A percentile compares a stretch with the other conserved stretches of the same genome.
Conservation (phyloP, 2,329 filamentous ascomycete species). For the Alternaria infectoria region DNA sequence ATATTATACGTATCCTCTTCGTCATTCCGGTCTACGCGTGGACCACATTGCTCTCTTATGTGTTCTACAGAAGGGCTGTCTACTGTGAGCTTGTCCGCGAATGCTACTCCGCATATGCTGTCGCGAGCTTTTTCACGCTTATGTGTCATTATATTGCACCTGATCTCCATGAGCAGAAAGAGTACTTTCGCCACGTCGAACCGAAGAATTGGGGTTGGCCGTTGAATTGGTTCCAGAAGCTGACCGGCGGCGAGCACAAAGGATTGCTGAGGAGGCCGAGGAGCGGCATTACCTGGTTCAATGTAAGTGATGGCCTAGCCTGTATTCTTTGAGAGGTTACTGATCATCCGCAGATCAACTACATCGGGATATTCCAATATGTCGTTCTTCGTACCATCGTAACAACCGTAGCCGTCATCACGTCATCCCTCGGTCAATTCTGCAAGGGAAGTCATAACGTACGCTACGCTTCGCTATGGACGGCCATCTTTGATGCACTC, state of each 20-base stretch:
- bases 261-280: constrained; percentile 76
- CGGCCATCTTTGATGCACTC: constrained; percentile 71
- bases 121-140: constrained; percentile 84
- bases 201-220: constrained; percentile 79
- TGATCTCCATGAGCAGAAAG: constrained; percentile 79
- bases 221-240: constrained; percentile 71
- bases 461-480: constrained; percentile 84
- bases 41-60: constrained; percentile 74
- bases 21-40: constrained; percentile 85
- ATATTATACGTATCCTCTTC: constrained; percentile 85
- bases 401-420: constrained; percentile 77
- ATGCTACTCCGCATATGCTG: constrained; percentile 89
- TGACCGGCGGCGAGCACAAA: constrained; percentile 68
- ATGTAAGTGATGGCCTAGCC: constrained; percentile 55
- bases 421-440: constrained; percentile 72
- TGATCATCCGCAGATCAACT: constrained; percentile 64
- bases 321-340: constrained; percentile 20
- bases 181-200: constrained; percentile 74
- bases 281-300: constrained; percentile 89
- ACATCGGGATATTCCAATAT: constrained; percentile 84
- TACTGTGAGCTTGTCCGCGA: constrained; percentile 83
- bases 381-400: constrained; percentile 80
- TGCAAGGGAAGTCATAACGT: constrained; percentile 81
- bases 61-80: constrained; percentile 76
- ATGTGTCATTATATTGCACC: constrained; percentile 82